Base-by-base conservation (phyloP, 345 rosid species). In the Eucalyptus melliodora region DNA sequence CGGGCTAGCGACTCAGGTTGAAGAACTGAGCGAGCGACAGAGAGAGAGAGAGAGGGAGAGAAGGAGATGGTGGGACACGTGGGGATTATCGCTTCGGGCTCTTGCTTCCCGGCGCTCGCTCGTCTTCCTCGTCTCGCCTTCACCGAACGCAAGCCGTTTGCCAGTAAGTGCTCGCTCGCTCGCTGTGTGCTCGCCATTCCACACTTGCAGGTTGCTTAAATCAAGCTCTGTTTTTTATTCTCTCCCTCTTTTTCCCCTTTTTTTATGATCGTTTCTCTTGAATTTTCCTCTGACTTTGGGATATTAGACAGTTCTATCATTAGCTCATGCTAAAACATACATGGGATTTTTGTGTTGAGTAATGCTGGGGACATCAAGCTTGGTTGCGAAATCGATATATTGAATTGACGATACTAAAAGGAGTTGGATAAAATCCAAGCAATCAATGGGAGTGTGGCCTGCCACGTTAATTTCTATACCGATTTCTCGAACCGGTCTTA, bases 111-210 rank as follows among this genome's bases (percentile, higher is more conserved):
- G 90, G 86, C 92, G 87, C 89, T 90, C 55, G 53, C 30, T 86
- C 90, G 89, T 88, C 90, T 89, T 89, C 96, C 93, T 77, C 93
- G 89, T 42, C 50, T 86, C 89, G 87, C 92, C 87, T 92, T 82
- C 93, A 31, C 92, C 49, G 93, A 91, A 88, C 93, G 92, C 90
- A 92, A 93, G 90, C 56, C 65, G 50, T 85, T 91, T 87, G 42
- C 95, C 50, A 91, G 99, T 97, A 93, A 95, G 94, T 89, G 40
- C 86, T 53, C 26, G 5, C 69, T 88, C 47, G 86, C 59, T 21
- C 37, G 34, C 51, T 21, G 16, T 50, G 30, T 82, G 19, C 69
- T 62, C 67, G 81, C 42, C 21, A 16, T 88, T 88, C 89, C 53
- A 27, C 55, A 50, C 45, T 72, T 21, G 45, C 45, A 19, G 83